Conservation (phyloP, 2,329 filamentous ascomycete genomes). For the Diplodia seriata region DNA sequence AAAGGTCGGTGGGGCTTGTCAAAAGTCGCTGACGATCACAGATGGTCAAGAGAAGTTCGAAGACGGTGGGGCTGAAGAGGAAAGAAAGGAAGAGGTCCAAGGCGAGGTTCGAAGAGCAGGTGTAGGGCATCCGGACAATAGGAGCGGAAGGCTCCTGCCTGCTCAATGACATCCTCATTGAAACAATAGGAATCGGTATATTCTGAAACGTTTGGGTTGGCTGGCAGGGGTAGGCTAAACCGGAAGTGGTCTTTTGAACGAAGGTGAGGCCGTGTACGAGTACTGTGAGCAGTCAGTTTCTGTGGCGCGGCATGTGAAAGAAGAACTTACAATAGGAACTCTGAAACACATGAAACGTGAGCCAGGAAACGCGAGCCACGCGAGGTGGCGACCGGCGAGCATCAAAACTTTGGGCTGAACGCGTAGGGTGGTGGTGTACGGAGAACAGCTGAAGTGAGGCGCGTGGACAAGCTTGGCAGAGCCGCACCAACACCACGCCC, state of each 20-base stretch:
- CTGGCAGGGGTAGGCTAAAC: neutral
- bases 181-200: neutral
- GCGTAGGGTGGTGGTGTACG: neutral
- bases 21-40: neutral
- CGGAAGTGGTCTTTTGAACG: neutral
- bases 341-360: neutral
- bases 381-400: neutral
- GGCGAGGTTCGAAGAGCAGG: neutral
- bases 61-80: neutral
- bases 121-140: neutral
- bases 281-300: neutral
- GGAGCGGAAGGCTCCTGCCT: neutral
- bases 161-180: neutral
- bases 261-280: neutral
- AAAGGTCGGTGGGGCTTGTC: neutral
- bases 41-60: neutral
- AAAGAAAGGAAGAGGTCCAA: neutral
- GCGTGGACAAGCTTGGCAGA: neutral
- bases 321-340: neutral
- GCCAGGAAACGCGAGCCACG: too few relatives aligned
- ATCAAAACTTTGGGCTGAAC: neutral
- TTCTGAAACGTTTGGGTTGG: neutral
- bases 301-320: neutral
- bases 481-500: neutral
- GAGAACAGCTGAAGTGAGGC: slow-evolving; percentile 2